A percentile compares a stretch with the other conserved stretches of the same genome.
Evolutionary conservation across 805 yeast genomes (phyloP).

Genomic region (Clavispora asparagi): DNA sequence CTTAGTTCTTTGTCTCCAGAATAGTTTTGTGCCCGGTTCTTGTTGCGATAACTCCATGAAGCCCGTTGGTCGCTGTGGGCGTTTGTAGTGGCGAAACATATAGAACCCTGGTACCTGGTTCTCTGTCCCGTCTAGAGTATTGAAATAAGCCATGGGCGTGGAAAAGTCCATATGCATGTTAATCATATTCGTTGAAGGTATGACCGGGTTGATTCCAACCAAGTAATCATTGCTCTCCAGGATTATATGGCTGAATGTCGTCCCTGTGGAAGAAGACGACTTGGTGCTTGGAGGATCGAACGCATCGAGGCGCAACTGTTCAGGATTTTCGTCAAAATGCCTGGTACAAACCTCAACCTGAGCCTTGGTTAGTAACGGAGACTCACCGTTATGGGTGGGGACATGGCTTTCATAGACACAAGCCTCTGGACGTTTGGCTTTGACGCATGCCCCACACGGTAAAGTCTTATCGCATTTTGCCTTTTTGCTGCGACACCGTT

Average conservation of each 20-base stretch:
- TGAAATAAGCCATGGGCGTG: conserved; percentile 2
- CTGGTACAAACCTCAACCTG: background rate
- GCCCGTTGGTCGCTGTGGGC: conserved; percentile 9
- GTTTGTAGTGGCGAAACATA: conserved; percentile 3
- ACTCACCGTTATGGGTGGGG: background rate
- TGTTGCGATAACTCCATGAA: conserved; percentile 14
- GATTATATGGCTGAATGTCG: background rate
- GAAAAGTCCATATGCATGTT: conserved; percentile 13
- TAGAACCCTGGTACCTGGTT: background rate
- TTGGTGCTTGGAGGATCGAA: background rate
- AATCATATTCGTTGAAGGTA: conserved; percentile 8
- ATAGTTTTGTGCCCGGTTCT: conserved; percentile 15
- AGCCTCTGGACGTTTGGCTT: conserved; percentile 8
- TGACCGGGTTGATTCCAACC: conserved; percentile 12
- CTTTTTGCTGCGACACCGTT: conserved; percentile 14
- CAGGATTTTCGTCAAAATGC: background rate
- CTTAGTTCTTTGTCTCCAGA: conserved; percentile 6
- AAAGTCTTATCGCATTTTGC: conserved; percentile 10
- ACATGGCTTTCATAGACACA: conserved; percentile 7
- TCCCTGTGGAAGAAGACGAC: background rate
- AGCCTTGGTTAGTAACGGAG: background rate
- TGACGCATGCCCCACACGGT: conserved; percentile 11
- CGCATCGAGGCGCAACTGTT: background rate
- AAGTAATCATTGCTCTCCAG: conserved; percentile 1
- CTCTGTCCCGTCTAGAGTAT: background rate